Base-by-base conservation (phyloP, 1,284 basidiomycete genomes). In the Apiotrichum montevideense region DNA sequence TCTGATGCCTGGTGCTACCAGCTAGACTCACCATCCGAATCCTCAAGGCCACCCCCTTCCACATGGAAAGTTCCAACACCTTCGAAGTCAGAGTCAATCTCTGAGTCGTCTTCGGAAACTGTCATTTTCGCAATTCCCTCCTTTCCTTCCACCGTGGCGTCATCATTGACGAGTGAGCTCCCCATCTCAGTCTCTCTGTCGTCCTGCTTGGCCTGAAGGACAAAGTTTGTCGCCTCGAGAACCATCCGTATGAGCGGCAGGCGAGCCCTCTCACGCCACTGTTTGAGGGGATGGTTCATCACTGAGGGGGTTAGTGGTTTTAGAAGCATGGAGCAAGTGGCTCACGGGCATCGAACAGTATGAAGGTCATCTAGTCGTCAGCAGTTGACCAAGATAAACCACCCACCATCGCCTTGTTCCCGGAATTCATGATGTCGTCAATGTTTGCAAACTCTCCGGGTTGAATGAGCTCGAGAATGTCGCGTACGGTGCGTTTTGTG, bases 361-460 rank as follows among this genome's bases (percentile, higher is more conserved):
- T 47, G n/a, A 35, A 47, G 34, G 46, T 47, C 33, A 47, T 34
- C 46, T 47, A 35, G 13, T 39, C 9, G 40, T 56, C 21, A 52
- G 55, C 45, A 7, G 4, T 5, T 3, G 3, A 3, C 15, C 7
- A n/a, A 5, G 5, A 6, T 7, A 1, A 3, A 6, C 3, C 46
- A 51, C 55, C 7, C 46, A 56, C 55, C 15, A 37, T 15, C 1
- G 57, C 57, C 14, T 21, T 37, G 45, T 74, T 70, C 2, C 72
- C 72, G 1, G 70, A 65, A 54, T 73, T 54, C 44, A 42, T 49
- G 13, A 5, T 40, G 10, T 32, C 33, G 10, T 32, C 33, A n/a
- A 39, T 35, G 1, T n/a, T 9, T 15, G 6, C 8, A 29, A 35
- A 11, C 13, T 33, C 7, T 35, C 32, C 35, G 10, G 39, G 43